A percentile compares a stretch with the other conserved stretches of the same genome.
Evolutionary conservation across 2,329 filamentous ascomycete genomes (phyloP).

Genomic region (Xylariales sp.): DNA sequence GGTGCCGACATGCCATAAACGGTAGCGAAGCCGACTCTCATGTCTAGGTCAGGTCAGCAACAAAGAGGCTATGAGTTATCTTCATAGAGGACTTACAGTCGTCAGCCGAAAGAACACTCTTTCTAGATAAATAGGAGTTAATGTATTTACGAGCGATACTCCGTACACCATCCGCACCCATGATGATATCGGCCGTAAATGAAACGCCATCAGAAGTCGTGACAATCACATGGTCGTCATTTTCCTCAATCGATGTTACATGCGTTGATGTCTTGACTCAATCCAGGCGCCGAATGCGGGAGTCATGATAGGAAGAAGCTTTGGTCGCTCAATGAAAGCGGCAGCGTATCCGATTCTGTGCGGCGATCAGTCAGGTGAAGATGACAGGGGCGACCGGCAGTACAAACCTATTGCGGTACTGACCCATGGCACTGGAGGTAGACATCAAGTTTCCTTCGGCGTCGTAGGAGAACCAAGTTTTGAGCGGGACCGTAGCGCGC

Average conservation of each 20-base stretch:
- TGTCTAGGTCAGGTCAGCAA: slow-evolving; percentile 7
- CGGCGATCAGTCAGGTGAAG: slow-evolving; percentile 10
- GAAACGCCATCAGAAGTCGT: slow-evolving; percentile 19
- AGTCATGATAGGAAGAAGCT: slow-evolving; percentile 33
- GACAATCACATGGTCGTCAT: slow-evolving; percentile 22
- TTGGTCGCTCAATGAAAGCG: slow-evolving; percentile 40
- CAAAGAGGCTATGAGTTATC: background rate
- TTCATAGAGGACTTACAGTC: slow-evolving; percentile 8
- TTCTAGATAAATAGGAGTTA: slow-evolving; percentile 3
- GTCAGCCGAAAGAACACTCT: slow-evolving; percentile 10
- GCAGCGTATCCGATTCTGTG: slow-evolving; percentile 35
- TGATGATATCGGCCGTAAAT: slow-evolving; percentile 33
- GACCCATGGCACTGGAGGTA: slow-evolving; percentile 1
- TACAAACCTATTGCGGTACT: slow-evolving; percentile 17
- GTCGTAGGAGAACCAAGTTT: slow-evolving; percentile 16
- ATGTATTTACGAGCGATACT: slow-evolving; percentile 30
- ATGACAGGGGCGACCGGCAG: slow-evolving; percentile 28
- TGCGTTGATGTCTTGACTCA: slow-evolving; percentile 29
- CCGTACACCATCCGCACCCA: slow-evolving; percentile 38
- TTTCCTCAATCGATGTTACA: slow-evolving; percentile 23
- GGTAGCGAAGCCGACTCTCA: slow-evolving; percentile 8
- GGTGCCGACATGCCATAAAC: slow-evolving; percentile 16
- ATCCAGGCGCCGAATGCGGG: slow-evolving; percentile 15
- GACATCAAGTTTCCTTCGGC: background rate
- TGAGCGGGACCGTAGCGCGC: slow-evolving; percentile 33